These are phyloP conservation scores for Pleurotus cornucopiae DNA, from an alignment of 768 basidiomycete species.

Conservation along the genomic window DNA sequence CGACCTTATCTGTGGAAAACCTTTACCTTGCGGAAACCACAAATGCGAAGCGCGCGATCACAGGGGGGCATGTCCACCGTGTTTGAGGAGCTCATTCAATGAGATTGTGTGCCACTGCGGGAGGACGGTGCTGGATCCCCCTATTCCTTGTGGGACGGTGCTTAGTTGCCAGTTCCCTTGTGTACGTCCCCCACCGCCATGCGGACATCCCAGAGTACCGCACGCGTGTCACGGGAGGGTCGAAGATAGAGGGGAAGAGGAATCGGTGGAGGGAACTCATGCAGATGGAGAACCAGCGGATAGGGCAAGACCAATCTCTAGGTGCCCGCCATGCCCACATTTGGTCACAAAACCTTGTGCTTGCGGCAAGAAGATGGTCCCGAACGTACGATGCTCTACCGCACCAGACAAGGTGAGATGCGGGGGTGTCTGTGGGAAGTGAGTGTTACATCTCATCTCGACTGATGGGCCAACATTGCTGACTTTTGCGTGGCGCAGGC, in stretches of 20 bases:
- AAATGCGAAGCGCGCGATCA: constrained; percentile 80
- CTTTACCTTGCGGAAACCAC: constrained; percentile 74
- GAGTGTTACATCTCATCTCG: constrained; percentile 18
- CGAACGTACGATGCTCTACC: constrained; percentile 81
- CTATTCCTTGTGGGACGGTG: constrained; percentile 80
- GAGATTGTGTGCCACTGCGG: constrained; percentile 88
- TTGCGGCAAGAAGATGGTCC: constrained; percentile 81
- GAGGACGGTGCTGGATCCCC: constrained; percentile 83
- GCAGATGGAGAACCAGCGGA: background rate
- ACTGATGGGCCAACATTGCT: background rate
- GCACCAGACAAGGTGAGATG: constrained; percentile 77
- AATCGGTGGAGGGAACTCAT: background rate
- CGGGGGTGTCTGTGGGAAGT: constrained; percentile 78
- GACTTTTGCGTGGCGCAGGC: constrained; percentile 25
- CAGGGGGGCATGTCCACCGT: constrained; percentile 74
- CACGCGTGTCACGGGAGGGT: constrained; percentile 76
- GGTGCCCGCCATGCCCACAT: constrained; percentile 86
- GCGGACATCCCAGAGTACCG: constrained; percentile 75
- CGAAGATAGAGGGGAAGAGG: background rate
- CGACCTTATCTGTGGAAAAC: constrained; percentile 73
- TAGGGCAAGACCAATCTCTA: constrained; percentile 10
- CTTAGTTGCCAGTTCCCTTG: constrained; percentile 83
- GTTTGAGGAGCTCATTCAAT: constrained; percentile 86
- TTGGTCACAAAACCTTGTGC: constrained; percentile 78
- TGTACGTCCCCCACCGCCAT: constrained; percentile 57